phyloP scores from a whole-genome alignment of 1,284 basidiomycete genomes.

The Meripilus lineatus region DNA sequence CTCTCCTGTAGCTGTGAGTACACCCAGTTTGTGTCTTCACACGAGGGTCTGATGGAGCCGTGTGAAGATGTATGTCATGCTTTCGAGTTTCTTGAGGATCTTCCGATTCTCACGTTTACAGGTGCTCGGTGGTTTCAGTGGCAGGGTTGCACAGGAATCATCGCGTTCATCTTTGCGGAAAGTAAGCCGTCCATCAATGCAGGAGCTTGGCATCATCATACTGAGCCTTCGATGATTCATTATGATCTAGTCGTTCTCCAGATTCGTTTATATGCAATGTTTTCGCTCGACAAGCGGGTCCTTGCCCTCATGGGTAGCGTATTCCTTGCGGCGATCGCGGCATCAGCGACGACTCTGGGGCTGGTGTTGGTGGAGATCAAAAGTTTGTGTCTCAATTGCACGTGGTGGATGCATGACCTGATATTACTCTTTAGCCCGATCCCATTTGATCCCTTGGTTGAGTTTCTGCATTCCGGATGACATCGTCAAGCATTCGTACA shows the following conservation, averaged over 20 bases:
- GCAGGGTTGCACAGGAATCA: slow-evolving; percentile 36
- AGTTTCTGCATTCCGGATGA: slow-evolving; percentile 38
- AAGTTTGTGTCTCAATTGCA: no score
- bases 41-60: no score
- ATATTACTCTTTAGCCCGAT: slow-evolving; percentile 10
- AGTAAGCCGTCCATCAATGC: slow-evolving; percentile 26
- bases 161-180: slow-evolving; percentile 49
- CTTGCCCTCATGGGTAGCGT: slow-evolving; percentile 36
- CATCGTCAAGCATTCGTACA: slow-evolving; percentile 39
- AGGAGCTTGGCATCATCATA: background rate
- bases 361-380: slow-evolving; percentile 28
- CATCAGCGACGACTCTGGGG: slow-evolving; percentile 45
- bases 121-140: slow-evolving; percentile 4
- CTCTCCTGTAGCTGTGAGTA: background rate
- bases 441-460: slow-evolving; percentile 23
- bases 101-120: no score
- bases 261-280: slow-evolving; percentile 55
- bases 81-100: background rate
- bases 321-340: slow-evolving; percentile 30
- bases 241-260: slow-evolving; percentile 52
- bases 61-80: background rate
- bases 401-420: slow-evolving; percentile 9
- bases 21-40: background rate
- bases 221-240: no score
- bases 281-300: slow-evolving; percentile 46